A percentile compares a stretch with the other conserved stretches of the same genome.
phyloP scores from a whole-genome alignment of 1,139 yeast species.

The Hansenula lynferdii region DNA sequence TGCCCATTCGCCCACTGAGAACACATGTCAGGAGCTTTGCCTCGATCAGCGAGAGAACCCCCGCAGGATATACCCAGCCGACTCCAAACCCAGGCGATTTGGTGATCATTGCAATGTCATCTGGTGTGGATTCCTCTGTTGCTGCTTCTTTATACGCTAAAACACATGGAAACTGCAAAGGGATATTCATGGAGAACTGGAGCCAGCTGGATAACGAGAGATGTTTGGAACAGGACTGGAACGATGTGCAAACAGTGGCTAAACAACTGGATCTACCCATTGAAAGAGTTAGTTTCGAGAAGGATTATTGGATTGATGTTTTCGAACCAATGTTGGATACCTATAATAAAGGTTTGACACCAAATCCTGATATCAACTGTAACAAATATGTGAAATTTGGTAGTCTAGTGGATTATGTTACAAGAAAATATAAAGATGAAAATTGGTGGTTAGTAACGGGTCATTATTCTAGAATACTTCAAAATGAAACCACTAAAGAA shows the following conservation, averaged over 20 bases:
- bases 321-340: slow-evolving; percentile 84
- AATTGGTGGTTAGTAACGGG: slow-evolving; percentile 92
- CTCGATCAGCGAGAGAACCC: slow-evolving; percentile 4
- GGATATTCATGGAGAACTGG: slow-evolving; percentile 96
- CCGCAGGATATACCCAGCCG: slow-evolving; percentile 29
- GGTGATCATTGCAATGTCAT: slow-evolving; percentile 86
- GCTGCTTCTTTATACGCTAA: slow-evolving; percentile 69
- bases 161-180: slow-evolving; percentile 47
- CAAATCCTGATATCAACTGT: slow-evolving; percentile 93
- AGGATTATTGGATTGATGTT: slow-evolving; percentile 89
- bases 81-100: slow-evolving; percentile 50
- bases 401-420: slow-evolving; percentile 51
- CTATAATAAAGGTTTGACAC: slow-evolving; percentile 74
- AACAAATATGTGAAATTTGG: slow-evolving; percentile 88
- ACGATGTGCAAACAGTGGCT: slow-evolving; percentile 69
- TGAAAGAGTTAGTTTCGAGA: slow-evolving; percentile 77
- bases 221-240: slow-evolving; percentile 89
- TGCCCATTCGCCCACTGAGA: no score
- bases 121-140: slow-evolving; percentile 95
- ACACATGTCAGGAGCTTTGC: background rate
- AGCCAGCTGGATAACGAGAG: slow-evolving; percentile 37
- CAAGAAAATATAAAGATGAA: slow-evolving; percentile 27
- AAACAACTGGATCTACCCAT: slow-evolving; percentile 58
- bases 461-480: slow-evolving; percentile 72
- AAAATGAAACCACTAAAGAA: slow-evolving; percentile 25